phyloP scores from a whole-genome alignment of 1,139 yeast species.

The Nadsonia starkeyi-henricii region DNA sequence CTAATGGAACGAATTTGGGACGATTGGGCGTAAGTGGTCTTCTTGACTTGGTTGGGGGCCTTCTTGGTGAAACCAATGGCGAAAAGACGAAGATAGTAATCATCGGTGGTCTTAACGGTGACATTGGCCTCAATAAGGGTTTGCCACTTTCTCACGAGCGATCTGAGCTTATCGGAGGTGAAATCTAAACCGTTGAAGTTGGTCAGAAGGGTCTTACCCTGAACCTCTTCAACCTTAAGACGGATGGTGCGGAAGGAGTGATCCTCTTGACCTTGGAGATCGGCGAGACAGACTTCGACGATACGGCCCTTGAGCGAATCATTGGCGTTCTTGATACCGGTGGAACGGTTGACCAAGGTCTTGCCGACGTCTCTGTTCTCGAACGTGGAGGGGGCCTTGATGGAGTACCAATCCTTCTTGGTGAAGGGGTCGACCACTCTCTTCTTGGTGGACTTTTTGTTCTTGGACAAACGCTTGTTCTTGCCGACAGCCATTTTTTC shows the following conservation, averaged over 20 bases:
- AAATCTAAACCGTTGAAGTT: constrained; percentile 93
- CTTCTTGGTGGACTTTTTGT: constrained; percentile 94
- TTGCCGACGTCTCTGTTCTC: constrained; percentile 91
- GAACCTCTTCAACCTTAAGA: constrained; percentile 86
- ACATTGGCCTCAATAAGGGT: constrained; percentile 83
- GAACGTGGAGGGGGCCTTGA: constrained; percentile 90
- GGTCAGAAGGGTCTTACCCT: constrained; percentile 84
- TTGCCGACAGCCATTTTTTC: background rate
- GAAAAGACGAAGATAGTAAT: constrained; percentile 76
- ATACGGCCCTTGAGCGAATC: constrained; percentile 88
- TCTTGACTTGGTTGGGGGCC: constrained; percentile 79
- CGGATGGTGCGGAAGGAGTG: constrained; percentile 82
- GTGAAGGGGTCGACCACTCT: constrained; percentile 91
- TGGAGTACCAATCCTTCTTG: constrained; percentile 90
- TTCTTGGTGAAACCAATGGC: constrained; percentile 91
- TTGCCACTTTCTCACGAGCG: constrained; percentile 90
- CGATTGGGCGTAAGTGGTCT: constrained; percentile 82
- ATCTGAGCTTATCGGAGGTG: constrained; percentile 82
- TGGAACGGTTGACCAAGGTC: constrained; percentile 85
- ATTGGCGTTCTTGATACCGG: constrained; percentile 85
- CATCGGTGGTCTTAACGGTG: constrained; percentile 84
- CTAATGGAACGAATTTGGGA: constrained; percentile 78
- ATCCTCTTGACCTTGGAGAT: constrained; percentile 85
- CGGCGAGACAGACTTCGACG: constrained; percentile 76
- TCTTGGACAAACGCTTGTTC: constrained; percentile 17